Base-by-base conservation (phyloP, 495 filamentous ascomycete genomes). In the Glarea lozoyensis region DNA sequence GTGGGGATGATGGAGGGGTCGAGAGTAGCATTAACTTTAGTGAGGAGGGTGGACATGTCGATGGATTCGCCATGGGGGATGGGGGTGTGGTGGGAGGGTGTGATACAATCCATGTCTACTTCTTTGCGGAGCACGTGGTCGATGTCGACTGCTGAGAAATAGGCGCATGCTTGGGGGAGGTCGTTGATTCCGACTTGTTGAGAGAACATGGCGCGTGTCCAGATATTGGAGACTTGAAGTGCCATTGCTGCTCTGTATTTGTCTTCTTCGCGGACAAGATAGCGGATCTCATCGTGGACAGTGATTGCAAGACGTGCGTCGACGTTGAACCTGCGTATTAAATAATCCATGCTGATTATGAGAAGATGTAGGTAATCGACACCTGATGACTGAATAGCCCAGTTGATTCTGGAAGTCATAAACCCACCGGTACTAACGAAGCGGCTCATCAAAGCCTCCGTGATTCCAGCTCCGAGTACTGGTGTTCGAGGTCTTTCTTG, bases 361-460 rank as follows among this genome's bases (percentile, higher is more conserved):
- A 99, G 66, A 9, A 99, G 81, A 53, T 99, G 92, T 10, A 99
- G 76, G 62, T 99, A 99, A 63, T 99, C 92, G 10, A 97, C 92
- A 22, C 92, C 92, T 6, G 85, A 92, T 2, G 88, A 94, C 53
- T 99, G 92, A 49, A 99, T 96, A 15, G 92, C 92, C 92, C 92
- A 99, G 58, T 99, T 99, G 66, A 99, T 95, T 13, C 92, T 79
- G 24, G 84, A 92, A 2, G 93, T 93, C 67, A 99, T 84, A 64
- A 90, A 99, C 35, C 82, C 86, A 21, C 89, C 89, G 54, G 83
- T 88, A 60, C 77, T 88, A 52, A 97, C 78, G 56, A 81, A 93
- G 23, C 86, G 79, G 32, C 79, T 70, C 80, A 89, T 88, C 12
- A 99, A 67, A 0, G 92, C 92, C 59, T 97, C 89, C 0, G 92